Evolutionary conservation across 306 rosid species (phyloP).

Genomic region (Neltuma alba): DNA sequence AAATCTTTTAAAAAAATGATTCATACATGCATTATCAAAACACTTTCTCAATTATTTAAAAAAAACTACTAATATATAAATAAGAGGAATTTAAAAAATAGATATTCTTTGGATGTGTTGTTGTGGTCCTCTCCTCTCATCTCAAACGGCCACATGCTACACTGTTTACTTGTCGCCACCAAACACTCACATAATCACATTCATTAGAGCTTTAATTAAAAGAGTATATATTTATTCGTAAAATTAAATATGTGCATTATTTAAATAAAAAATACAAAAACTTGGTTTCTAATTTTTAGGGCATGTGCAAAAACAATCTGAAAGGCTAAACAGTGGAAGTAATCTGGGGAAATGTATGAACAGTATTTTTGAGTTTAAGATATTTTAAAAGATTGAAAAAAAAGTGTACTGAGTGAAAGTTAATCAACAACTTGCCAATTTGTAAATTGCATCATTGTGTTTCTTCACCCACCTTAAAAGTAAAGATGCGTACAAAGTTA

Average conservation of each 20-base stretch:
- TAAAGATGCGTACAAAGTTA: background rate
- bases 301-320: background rate
- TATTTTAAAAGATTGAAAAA: background rate
- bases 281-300: background rate
- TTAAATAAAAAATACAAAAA: background rate
- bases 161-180: background rate
- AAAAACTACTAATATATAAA: background rate
- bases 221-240: background rate
- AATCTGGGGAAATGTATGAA: background rate
- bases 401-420: background rate
- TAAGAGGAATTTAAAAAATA: background rate
- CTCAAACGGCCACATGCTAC: background rate
- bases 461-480: background rate
- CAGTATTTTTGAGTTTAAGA: background rate
- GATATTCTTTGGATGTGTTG: background rate
- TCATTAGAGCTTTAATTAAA: background rate
- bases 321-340: background rate
- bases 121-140: background rate
- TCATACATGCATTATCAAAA: background rate
- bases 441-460: background rate
- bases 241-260: background rate
- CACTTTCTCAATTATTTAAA: background rate
- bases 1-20: background rate
- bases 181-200: background rate
- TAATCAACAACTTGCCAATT: slow-evolving; percentile 9